These are phyloP conservation scores for Sporothrix curviconia DNA, from an alignment of 2,329 filamentous ascomycete species.

Conservation along the genomic window DNA sequence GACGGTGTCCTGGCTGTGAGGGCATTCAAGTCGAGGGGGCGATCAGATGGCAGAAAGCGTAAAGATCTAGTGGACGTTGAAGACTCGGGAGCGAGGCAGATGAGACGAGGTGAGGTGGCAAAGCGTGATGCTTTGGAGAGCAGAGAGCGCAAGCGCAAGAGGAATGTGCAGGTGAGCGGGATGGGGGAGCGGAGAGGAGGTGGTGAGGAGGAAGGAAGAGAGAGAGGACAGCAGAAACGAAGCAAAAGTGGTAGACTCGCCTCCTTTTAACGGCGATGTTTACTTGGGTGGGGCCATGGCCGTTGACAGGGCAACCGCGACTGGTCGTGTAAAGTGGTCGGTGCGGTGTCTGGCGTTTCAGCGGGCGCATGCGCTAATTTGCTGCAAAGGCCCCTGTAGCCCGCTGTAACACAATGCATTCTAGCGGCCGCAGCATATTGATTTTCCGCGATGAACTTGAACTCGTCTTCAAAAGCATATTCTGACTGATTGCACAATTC, in stretches of 20 bases:
- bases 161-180: slow-evolving; percentile 12
- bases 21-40: slow-evolving; percentile 38
- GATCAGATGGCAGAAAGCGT: slow-evolving; percentile 43
- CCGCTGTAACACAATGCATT: background rate
- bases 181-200: slow-evolving; percentile 18
- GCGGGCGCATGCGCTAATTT: background rate
- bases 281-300: slow-evolving; percentile 10
- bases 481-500: background rate
- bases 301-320: slow-evolving; percentile 16
- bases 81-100: slow-evolving; percentile 28
- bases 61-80: slow-evolving; percentile 43
- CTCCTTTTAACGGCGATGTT: slow-evolving; percentile 22
- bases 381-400: background rate
- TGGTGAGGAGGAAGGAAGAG: slow-evolving; percentile 20
- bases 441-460: background rate
- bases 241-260: slow-evolving; percentile 3
- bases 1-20: slow-evolving; percentile 34
- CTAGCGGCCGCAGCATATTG: background rate
- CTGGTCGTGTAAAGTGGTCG: background rate
- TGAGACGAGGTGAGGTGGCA: background rate
- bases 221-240: slow-evolving; percentile 13
- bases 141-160: slow-evolving; percentile 14
- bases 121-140: slow-evolving; percentile 17
- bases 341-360: background rate
- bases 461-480: background rate